Evolutionary conservation across 1,284 basidiomycete genomes (phyloP).

Genomic region (Leccinum olivaceoglutinosum): DNA sequence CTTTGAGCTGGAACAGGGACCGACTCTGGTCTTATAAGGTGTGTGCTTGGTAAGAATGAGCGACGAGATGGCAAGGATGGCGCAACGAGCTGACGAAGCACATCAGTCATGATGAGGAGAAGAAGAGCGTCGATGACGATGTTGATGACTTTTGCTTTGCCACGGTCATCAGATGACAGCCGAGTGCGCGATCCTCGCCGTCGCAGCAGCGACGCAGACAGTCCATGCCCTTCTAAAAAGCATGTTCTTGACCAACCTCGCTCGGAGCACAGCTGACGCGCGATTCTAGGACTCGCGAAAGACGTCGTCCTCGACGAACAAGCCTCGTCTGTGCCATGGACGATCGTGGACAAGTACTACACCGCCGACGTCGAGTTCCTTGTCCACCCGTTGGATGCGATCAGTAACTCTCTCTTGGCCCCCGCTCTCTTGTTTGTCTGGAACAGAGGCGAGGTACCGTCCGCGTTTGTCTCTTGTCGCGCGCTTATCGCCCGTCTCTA

Average conservation of each 20-base stretch:
- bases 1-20: not conserved
- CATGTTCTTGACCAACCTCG: constrained; percentile 9
- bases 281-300: constrained; percentile 25
- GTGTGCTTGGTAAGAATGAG: constrained; percentile 11
- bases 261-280: constrained; percentile 19
- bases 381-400: constrained; percentile 37
- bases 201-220: constrained; percentile 22
- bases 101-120: constrained; percentile 3
- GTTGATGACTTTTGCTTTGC: not conserved
- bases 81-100: constrained; percentile 14
- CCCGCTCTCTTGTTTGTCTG: constrained; percentile 74
- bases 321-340: constrained; percentile 55
- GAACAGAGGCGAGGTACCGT: constrained; percentile 52
- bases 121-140: not conserved
- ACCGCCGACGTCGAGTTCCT: constrained; percentile 71
- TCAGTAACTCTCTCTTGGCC: constrained; percentile 28
- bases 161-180: constrained; percentile 6
- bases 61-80: constrained; percentile 1
- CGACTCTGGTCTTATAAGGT: constrained; percentile 7
- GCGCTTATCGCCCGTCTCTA: constrained; percentile 28
- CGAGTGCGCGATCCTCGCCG: constrained; percentile 26
- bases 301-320: constrained; percentile 19
- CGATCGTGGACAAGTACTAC: constrained; percentile 82
- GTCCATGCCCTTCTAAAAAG: constrained; percentile 22
- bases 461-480: constrained; percentile 3